A percentile compares a stretch with the other conserved stretches of the same genome.
These are phyloP conservation scores for Chiua virens DNA, from an alignment of 768 basidiomycete species.

Conservation along the genomic window DNA sequence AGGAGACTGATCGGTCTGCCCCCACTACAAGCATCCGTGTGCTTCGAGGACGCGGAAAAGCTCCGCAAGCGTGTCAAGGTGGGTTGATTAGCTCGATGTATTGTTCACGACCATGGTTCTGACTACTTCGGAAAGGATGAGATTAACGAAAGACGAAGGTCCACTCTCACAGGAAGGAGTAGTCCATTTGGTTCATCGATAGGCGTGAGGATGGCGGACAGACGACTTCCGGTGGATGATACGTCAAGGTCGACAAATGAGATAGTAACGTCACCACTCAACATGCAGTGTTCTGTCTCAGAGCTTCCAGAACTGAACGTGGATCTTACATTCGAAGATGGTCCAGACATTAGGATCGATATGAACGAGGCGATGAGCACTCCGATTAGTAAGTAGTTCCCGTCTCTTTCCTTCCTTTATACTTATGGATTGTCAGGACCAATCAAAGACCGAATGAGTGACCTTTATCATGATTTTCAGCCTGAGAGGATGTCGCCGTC, in stretches of 20 bases:
- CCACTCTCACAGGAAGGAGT: too few species aligned
- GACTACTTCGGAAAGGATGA: constrained; percentile 1
- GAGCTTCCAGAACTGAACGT: background rate
- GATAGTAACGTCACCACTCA: background rate
- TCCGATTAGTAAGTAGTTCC: constrained; percentile 1
- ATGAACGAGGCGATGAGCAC: background rate
- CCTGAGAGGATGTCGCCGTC: constrained; percentile 1
- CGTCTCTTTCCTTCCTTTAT: background rate
- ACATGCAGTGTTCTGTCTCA: background rate
- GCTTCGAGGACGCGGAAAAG: constrained; percentile 1
- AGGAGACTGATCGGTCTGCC: constrained; percentile 3
- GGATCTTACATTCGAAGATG: background rate
- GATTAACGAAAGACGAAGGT: background rate
- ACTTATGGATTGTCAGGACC: constrained; percentile 1
- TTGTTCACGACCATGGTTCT: background rate
- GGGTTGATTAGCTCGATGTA: background rate
- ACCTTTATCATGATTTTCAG: background rate
- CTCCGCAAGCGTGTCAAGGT: too few species aligned
- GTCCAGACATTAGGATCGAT: background rate
- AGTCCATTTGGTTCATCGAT: background rate
- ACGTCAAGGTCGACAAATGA: background rate
- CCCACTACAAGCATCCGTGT: constrained; percentile 3
- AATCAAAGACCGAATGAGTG: background rate
- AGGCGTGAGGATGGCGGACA: background rate
- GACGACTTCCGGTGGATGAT: background rate